Percentiles rank a stretch among this genome's conserved stretches.
Conservation (phyloP, 2,329 filamentous ascomycete genomes). For the Teratosphaeria epicoccoides region DNA sequence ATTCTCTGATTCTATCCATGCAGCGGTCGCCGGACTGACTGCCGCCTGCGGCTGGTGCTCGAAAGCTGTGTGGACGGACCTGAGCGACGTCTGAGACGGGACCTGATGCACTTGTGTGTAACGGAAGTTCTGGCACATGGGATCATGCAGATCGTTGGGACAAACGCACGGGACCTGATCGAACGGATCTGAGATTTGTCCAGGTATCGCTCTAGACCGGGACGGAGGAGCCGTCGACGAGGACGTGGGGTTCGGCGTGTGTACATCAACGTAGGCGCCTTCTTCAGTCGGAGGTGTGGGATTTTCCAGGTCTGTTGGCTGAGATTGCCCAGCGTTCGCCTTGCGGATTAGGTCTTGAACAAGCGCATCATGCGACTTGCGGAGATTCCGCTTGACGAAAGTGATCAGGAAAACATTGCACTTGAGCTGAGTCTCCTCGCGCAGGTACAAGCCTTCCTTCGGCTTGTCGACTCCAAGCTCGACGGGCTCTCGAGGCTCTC, state of each 20-base stretch:
- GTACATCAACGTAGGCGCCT: background rate
- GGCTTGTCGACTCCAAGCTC: conserved; percentile 53
- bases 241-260: background rate
- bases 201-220: background rate
- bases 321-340: conserved; percentile 3
- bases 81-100: background rate
- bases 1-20: background rate
- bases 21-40: background rate
- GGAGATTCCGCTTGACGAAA: conserved; percentile 75
- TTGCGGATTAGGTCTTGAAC: conserved; percentile 41
- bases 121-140: conserved; percentile 8
- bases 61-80: background rate
- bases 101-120: conserved; percentile 1
- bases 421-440: conserved; percentile 76
- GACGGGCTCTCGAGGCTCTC: conserved; percentile 53
- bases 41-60: background rate
- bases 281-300: background rate
- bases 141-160: conserved; percentile 1
- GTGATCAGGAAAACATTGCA: conserved; percentile 66
- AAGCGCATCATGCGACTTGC: conserved; percentile 60
- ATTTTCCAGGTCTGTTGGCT: too few species aligned
- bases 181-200: background rate
- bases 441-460: conserved; percentile 59
- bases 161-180: conserved; percentile 5
- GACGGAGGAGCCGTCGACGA: background rate